A percentile compares a stretch with the other conserved stretches of the same genome.
phyloP scores from a whole-genome alignment of 2,329 filamentous ascomycete species.

The Colletotrichum neosansevieriae region DNA sequence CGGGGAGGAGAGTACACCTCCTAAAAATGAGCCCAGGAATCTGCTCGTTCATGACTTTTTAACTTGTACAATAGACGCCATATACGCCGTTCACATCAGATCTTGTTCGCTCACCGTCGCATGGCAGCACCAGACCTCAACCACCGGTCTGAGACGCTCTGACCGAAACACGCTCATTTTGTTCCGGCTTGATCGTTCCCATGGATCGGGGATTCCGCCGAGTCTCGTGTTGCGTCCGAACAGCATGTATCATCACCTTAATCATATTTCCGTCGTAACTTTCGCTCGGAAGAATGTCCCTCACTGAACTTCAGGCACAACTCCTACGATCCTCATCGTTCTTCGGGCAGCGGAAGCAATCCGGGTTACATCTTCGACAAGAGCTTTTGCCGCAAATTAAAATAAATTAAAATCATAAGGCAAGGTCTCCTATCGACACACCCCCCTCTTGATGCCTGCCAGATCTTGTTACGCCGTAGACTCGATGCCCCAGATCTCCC shows the following conservation, averaged over 20 bases:
- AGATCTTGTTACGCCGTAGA: conserved; percentile 25
- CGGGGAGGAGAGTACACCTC: too few relatives aligned
- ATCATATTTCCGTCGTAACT: not conserved
- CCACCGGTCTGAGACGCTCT: not conserved
- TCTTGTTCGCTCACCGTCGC: not conserved
- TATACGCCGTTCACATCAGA: not conserved
- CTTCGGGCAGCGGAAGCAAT: too few relatives aligned
- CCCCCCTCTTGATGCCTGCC: not conserved
- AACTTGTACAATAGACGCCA: too few relatives aligned
- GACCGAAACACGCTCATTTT: conserved; percentile 9
- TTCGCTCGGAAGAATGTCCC: not conserved
- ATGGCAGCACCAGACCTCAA: too few relatives aligned
- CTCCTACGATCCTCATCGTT: too few relatives aligned
- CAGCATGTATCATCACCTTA: not conserved
- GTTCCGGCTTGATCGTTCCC: not conserved
- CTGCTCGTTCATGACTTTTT: too few relatives aligned
- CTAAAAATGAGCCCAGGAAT: too few relatives aligned
- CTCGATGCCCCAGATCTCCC: conserved; percentile 16
- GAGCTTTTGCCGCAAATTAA: too few relatives aligned
- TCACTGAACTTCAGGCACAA: too few relatives aligned
- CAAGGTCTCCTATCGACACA: not conserved
- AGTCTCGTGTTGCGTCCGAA: not conserved
- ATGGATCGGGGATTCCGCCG: conserved; percentile 8
- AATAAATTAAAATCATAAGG: too few relatives aligned
- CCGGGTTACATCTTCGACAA: too few relatives aligned